Base-by-base conservation (phyloP, 2,329 filamentous ascomycete species). In the Cryoendolithus antarcticus region DNA sequence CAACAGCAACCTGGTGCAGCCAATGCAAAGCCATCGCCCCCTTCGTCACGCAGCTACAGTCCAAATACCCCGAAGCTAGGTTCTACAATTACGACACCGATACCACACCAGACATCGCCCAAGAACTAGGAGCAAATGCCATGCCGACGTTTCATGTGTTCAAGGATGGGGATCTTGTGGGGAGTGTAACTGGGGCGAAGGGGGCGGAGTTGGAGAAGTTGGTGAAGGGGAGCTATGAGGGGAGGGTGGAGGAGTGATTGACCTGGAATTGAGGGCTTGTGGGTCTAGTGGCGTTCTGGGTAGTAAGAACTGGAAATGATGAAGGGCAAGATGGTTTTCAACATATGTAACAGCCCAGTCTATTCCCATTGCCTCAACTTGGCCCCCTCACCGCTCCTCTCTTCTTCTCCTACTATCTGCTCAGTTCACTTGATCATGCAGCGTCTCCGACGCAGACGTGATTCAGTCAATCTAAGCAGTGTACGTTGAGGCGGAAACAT, bases 401-500 rank as follows among this genome's bases (percentile, higher is more conserved):
- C 7, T 8, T 27, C 24, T 8, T 27, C 7, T 27, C 24, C 24
- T 27, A 6, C 24, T 27, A 8, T 8, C 24, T 27, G 7, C 24
- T 27, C 24, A 27, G 24, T 8, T 27, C 24, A 27, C 24, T 27
- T 27, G 24, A 27, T 27, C 24, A 27, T 27, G 24, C 24, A 27
- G 24, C 24, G 24, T 27, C 24, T 27, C 24, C 6, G 24, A 27
- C 24, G 24, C 24, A 27, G 24, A 27, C 24, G 24, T 27, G 24
- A 4, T 27, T 27, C 24, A 27, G 6, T 27, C 31, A 32, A 11
- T 32, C 74, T 93, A 96, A 73, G 85, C 91, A 70, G 86, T 83
- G 76, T 98, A 98, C 54, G 88, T 96, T 38, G 88, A 94, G 57
- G 91, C 91, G 55, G 86, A 94, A 51, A 98, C 83, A 62, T 96